Evolutionary conservation across 441 rosid genomes (phyloP).

Genomic region (Corymbia citriodora): DNA sequence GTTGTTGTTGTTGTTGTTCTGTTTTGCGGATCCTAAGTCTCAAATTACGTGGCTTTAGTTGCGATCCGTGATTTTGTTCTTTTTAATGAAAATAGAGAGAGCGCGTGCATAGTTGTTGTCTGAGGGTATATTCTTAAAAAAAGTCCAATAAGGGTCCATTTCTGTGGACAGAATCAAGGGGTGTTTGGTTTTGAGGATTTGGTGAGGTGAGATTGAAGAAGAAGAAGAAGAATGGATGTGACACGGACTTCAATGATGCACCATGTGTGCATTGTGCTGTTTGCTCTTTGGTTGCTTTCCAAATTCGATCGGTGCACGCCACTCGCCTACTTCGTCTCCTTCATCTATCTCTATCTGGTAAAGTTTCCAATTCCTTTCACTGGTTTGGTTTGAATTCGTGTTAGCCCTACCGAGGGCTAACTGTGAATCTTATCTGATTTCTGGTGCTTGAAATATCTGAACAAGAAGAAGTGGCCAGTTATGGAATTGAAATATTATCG

Average conservation of each 20-base stretch:
- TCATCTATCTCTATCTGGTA: slow-evolving; percentile 72
- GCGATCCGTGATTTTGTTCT: neutral
- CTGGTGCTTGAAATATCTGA: neutral
- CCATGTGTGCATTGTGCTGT: slow-evolving; percentile 19
- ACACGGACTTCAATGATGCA: slow-evolving; percentile 18
- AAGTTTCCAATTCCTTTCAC: neutral
- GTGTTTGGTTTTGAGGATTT: neutral
- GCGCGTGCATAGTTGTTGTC: neutral
- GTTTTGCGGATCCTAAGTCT: neutral
- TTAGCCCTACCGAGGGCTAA: neutral
- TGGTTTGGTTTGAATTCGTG: neutral
- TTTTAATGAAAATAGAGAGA: neutral
- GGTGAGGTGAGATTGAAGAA: neutral
- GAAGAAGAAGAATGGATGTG: slow-evolving; percentile 7
- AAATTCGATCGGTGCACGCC: slow-evolving; percentile 4
- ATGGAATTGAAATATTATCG: neutral
- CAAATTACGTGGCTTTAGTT: neutral
- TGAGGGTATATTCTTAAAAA: neutral
- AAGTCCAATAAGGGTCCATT: neutral
- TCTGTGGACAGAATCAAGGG: neutral
- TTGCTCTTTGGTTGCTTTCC: slow-evolving; percentile 13
- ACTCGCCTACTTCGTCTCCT: slow-evolving; percentile 7
- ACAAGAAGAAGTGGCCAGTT: neutral
- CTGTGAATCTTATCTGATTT: neutral
- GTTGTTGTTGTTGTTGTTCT: neutral